phyloP scores from a whole-genome alignment of 2,329 filamentous ascomycete species.

The Magnaporthiopsis rhizophila region DNA sequence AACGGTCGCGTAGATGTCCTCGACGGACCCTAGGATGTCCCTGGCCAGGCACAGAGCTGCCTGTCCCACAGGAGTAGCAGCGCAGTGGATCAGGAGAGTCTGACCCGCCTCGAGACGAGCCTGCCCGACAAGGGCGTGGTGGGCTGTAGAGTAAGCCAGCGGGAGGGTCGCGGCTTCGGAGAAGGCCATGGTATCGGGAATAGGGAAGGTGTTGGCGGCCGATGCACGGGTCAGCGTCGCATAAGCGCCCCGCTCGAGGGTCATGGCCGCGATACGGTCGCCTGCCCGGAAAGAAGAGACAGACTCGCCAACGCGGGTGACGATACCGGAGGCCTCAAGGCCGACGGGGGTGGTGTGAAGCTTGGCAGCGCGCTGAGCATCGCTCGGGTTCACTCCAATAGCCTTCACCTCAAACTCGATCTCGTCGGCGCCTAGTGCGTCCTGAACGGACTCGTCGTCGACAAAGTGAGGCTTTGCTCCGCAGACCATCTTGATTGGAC shows the following conservation, averaged over 20 bases:
- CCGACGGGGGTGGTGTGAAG: not conserved
- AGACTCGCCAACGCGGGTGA: conserved; percentile 10
- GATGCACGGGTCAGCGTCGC: conserved; percentile 6
- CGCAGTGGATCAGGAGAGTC: conserved; percentile 33
- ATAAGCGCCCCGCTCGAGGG: conserved; percentile 6
- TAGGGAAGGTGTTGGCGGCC: conserved; percentile 12
- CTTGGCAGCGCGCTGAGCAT: conserved; percentile 12
- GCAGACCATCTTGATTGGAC: conserved; percentile 15
- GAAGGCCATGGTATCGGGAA: conserved; percentile 21
- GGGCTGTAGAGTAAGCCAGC: conserved; percentile 19
- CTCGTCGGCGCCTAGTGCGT: conserved; percentile 11
- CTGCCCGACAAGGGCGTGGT: conserved; percentile 13
- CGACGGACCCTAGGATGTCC: conserved; percentile 9
- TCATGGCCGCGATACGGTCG: conserved; percentile 21
- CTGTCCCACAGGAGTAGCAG: conserved; percentile 26
- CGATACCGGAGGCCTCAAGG: conserved; percentile 16
- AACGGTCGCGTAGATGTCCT: conserved; percentile 23
- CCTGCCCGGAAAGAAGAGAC: conserved; percentile 17
- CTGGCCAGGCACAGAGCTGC: conserved; percentile 12
- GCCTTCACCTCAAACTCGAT: conserved; percentile 20
- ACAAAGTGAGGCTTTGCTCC: conserved; percentile 16
- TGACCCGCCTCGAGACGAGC: conserved; percentile 14
- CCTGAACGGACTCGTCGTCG: conserved; percentile 11
- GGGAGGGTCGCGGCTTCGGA: conserved; percentile 21
- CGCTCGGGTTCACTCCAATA: conserved; percentile 23